Evolutionary conservation across 345 rosid genomes (phyloP), one percentile per base, ranked within the genome.

Genomic region (Raphanus sativus): DNA sequence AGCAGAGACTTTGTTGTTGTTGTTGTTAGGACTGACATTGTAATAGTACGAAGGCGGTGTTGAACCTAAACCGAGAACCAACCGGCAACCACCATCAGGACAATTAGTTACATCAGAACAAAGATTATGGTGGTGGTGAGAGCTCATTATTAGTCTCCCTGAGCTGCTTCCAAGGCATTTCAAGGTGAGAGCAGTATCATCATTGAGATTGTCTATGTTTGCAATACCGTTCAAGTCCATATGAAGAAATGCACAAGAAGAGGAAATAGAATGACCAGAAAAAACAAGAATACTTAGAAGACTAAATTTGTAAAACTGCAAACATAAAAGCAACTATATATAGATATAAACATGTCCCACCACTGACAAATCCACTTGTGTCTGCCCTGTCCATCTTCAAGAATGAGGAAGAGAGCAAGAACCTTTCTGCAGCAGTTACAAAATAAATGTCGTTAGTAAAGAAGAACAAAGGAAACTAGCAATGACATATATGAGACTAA

Each of bases 41-140:
- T 79, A 81, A 70, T 69, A 82, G 54, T 83, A 86, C 4, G 86
- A 82, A 55, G 89, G 87, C 26, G 93, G 83, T 62, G 97, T 86
- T 34, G 97, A 94, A 40, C 98, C 98, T 67, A 94, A 75, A 61
- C 98, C 98, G 33, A 94, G 95, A 70, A 92, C 97, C 86, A 94
- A 87, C 52, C 83, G 84, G 79, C 97, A 94, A 45, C 89, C 88
- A 45, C 85, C 98, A 82, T 92, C 98, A 33, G 86, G 84, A 72
- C 82, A 79, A 67, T 32, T 75, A 36, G 87, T 36, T 59, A 86
- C 80, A 76, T 87, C 89, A 75, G 74, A 80, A 59, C 83, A 83
- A 48, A 45, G 83, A 56, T 71, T 71, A 48, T 77, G 77, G 81
- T 80, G 82, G 77, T 78, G 67, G 67, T 74, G 77, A 60, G 81